A percentile compares a stretch with the other conserved stretches of the same genome.
These are phyloP conservation scores for Volvox africanus DNA, from an alignment of 139 green algal genomes.

Conservation along the genomic window DNA sequence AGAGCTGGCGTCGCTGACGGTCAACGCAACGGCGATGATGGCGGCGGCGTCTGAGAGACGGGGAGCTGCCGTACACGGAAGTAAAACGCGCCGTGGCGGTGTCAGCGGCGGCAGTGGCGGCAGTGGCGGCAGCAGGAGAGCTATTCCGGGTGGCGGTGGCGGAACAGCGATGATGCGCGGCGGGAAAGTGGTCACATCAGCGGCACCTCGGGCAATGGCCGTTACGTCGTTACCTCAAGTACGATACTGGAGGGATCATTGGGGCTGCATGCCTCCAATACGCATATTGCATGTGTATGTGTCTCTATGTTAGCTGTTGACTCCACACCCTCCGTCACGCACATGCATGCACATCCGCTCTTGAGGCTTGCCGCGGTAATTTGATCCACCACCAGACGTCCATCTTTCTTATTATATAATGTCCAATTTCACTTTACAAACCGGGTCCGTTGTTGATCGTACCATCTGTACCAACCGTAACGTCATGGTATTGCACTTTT, in stretches of 20 bases:
- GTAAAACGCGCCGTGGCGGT: neutral
- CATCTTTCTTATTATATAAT: too few relatives aligned
- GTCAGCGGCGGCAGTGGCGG: neutral
- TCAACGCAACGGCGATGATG: neutral
- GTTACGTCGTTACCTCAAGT: conserved; percentile 23
- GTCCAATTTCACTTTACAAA: too few relatives aligned
- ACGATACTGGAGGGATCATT: neutral
- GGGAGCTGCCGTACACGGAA: neutral
- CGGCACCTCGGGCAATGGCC: neutral
- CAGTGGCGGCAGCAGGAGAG: neutral
- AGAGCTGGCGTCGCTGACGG: conserved; percentile 7
- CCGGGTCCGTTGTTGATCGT: too few relatives aligned
- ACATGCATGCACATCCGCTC: too few relatives aligned
- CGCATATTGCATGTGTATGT: too few relatives aligned
- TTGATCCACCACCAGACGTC: too few relatives aligned
- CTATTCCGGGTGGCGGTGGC: neutral
- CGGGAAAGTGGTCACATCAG: neutral
- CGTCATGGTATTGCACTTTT: neutral
- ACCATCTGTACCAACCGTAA: too few relatives aligned
- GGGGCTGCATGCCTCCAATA: too few relatives aligned
- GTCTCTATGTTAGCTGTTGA: too few relatives aligned
- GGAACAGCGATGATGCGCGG: neutral
- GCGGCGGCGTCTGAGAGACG: neutral
- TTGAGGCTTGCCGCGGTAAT: too few relatives aligned
- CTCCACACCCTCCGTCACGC: too few relatives aligned